Evolutionary conservation across 306 rosid genomes (phyloP), one percentile per base, ranked within the genome.

Genomic region (Crataegus laevigata): DNA sequence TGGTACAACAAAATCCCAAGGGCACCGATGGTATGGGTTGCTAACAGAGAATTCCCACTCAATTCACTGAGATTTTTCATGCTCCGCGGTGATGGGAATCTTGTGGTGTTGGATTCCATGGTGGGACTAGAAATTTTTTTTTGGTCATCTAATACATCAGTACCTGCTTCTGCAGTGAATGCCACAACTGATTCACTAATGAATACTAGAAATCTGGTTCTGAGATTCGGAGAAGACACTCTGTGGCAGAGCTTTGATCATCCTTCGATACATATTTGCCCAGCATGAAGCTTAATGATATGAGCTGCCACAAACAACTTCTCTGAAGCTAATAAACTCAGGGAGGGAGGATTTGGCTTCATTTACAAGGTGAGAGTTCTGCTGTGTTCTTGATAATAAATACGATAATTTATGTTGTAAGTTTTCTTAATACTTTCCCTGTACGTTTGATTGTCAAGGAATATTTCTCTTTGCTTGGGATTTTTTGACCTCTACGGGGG

Each of bases 331-430:
- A 80, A 83, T 66, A 84, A 79, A 65, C 82, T 84, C 14, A 89
- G 92, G 65, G 74, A 22, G 59, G 96, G 92, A 32, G 92, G 96
- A 34, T 88, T 79, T 28, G 96, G 96, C 10, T 79, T 87, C 12
- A 87, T 90, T 3, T 88, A 82, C 50, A 86, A 81, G 90, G 90
- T 86, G 21, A 71, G 28, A 3, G 3, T 22, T 38, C 34, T 17
- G 3, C 32, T 6, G 8, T 34, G 6, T 11, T 34, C 8, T 54
- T 28, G 15, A 22, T 10, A 58, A 58, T n/a, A 58, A 58, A 58
- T 24, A 58, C 1, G 30, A 58, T 38, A 0, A 24, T 2, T 1
- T 38, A 32, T 32, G 36, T 32, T 32, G 36, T 6, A 32, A 32
- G 36, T 32, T 34, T 34, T 6, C 8, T 34, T 6, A 34, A 6